A percentile compares a stretch with the other conserved stretches of the same genome.
Conservation (phyloP, 2,329 filamentous ascomycete species). For the Xylariales sp. region DNA sequence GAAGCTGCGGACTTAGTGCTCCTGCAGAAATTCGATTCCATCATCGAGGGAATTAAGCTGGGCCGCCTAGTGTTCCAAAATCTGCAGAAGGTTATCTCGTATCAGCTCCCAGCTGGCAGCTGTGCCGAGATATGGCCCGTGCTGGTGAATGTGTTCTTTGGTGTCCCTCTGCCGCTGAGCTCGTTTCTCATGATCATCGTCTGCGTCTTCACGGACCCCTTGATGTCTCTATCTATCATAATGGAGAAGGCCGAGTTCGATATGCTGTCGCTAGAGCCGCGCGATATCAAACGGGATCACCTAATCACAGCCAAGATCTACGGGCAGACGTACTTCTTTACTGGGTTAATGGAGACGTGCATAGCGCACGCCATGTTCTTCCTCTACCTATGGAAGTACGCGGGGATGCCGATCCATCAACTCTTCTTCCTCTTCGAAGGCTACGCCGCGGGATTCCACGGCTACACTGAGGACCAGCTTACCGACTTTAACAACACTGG, state of each 20-base stretch:
- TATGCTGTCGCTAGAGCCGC: slow-evolving; percentile 43
- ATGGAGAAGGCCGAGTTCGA: slow-evolving; percentile 55
- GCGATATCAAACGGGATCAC: slow-evolving; percentile 44
- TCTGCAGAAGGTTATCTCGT: slow-evolving; percentile 82
- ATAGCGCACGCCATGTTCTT: slow-evolving; percentile 50
- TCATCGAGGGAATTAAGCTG: slow-evolving; percentile 78
- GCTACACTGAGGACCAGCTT: slow-evolving; percentile 40
- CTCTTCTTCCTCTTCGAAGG: slow-evolving; percentile 47
- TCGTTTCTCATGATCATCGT: slow-evolving; percentile 56
- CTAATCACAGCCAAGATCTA: slow-evolving; percentile 35
- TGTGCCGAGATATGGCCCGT: slow-evolving; percentile 57
- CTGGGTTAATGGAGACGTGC: slow-evolving; percentile 46
- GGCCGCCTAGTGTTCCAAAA: slow-evolving; percentile 84
- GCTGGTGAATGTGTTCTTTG: slow-evolving; percentile 51
- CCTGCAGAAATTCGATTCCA: slow-evolving; percentile 84
- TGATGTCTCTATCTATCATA: slow-evolving; percentile 45
- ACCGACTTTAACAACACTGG: slow-evolving; percentile 43
- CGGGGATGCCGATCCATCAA: slow-evolving; percentile 39
- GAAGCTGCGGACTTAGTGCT: slow-evolving; percentile 78
- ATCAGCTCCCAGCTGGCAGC: slow-evolving; percentile 58
- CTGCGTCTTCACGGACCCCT: slow-evolving; percentile 51
- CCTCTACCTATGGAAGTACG: slow-evolving; percentile 44
- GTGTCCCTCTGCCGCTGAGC: slow-evolving; percentile 44
- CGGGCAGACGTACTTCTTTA: slow-evolving; percentile 46
- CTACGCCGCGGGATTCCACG: slow-evolving; percentile 43